Evolutionary conservation across 2,329 filamentous ascomycete genomes (phyloP), one percentile per base, ranked within the genome.

Genomic region (Monilinia laxa): DNA sequence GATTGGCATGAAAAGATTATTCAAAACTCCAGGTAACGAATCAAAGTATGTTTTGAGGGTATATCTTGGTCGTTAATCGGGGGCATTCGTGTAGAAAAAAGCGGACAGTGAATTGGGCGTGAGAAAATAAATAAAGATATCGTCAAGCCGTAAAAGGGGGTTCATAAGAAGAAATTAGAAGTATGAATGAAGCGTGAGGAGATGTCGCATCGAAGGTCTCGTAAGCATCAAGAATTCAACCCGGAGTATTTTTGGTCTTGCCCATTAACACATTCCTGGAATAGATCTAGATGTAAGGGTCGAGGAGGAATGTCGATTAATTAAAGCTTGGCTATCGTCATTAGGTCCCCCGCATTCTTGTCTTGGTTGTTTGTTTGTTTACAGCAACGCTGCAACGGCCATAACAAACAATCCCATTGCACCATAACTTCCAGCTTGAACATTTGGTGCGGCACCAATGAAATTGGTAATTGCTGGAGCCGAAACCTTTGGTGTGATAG

Each of bases 11-110:
- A 58, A 47, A 31, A 59, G 54, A 59, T 38, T 28, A 40, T 18
- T 60, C 35, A 59, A 63, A 53, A 65, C 63, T 65, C 63, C 63
- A 52, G 55, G 55, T 52, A 60, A 65, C 55, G 63, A 65, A 65
- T 65, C 63, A 60, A 53, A 52, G 57, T 65, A 60, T 65, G 63
- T 45, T 9, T 42, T 23, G 53, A 49, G 63, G 54, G 35, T 52
- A 59, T 53, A 35, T 51, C 40, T 59, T 53, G 55, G 57, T 60
- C 63, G 63, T 60, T 53, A 52, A 52, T 65, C 54, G 63, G 63
- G 63, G 31, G 47, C 52, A 60, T 40, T 65, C 63, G 54, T 58
- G 62, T 47, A 56, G n/a, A 35, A 45, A 23, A 49, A 31, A 35
- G 38, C 23, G 28, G 57, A 16, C 23, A 56, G 14, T 9, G 35